Conservation (phyloP, 2,329 filamentous ascomycete species). For the Cercospora berteroae region DNA sequence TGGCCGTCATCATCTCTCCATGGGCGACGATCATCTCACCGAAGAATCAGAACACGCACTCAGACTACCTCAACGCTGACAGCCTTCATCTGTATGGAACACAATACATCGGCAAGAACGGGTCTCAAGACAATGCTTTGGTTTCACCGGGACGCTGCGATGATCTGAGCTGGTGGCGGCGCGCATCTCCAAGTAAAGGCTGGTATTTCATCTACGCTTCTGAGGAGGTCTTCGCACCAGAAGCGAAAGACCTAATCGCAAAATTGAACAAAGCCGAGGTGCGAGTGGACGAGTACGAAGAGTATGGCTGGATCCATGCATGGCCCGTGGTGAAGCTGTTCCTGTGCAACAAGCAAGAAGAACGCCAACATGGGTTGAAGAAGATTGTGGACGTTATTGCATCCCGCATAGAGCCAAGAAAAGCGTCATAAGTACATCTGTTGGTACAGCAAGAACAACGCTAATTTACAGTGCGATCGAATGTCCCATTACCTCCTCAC, state of each 20-base stretch:
- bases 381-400: conserved; percentile 41
- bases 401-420: conserved; percentile 19
- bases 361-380: conserved; percentile 49
- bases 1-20: conserved; percentile 74
- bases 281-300: conserved; percentile 57
- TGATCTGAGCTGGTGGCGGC: conserved; percentile 64
- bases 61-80: conserved; percentile 70
- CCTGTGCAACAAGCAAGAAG: conserved; percentile 48
- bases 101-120: conserved; percentile 61
- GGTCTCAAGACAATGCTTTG: conserved; percentile 53
- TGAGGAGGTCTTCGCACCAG: conserved; percentile 74
- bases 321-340: conserved; percentile 73
- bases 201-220: conserved; percentile 70
- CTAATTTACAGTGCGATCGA: not conserved
- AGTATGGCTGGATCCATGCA: conserved; percentile 69
- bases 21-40: conserved; percentile 73
- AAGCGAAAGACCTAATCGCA: conserved; percentile 61
- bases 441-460: not conserved
- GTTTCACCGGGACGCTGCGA: conserved; percentile 71
- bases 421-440: conserved; percentile 11
- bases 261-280: conserved; percentile 56
- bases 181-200: conserved; percentile 64
- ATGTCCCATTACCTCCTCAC: not conserved
- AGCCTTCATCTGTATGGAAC: conserved; percentile 68
- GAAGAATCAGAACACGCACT: conserved; percentile 65